Evolutionary conservation across 2,329 filamentous ascomycete genomes (phyloP).

Genomic region (Colletotrichum gigasporum): DNA sequence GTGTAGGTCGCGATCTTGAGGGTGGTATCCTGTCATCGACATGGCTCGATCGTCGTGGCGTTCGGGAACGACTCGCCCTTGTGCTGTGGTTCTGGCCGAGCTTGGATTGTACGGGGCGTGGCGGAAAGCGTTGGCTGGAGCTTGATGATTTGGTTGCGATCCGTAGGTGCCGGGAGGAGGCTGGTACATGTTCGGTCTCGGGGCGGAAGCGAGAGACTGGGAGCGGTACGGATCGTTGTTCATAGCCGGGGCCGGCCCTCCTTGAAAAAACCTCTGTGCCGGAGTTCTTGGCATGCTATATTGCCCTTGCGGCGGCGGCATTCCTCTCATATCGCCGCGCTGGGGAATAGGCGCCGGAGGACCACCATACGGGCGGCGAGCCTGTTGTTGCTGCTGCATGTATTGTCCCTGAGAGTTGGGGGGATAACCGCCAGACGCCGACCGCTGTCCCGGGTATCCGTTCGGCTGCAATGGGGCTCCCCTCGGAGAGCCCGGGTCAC

Average conservation of each 20-base stretch:
- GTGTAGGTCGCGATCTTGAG: constrained; percentile 70
- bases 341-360: constrained; percentile 59
- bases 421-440: constrained; percentile 59
- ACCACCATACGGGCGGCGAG: constrained; percentile 55
- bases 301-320: constrained; percentile 48
- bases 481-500: constrained; percentile 47
- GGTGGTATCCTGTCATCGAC: constrained; percentile 85
- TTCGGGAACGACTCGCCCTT: constrained; percentile 91
- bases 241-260: constrained; percentile 73
- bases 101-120: constrained; percentile 77
- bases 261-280: constrained; percentile 69
- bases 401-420: constrained; percentile 56
- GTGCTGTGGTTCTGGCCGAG: constrained; percentile 84
- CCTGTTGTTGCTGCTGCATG: constrained; percentile 54
- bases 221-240: constrained; percentile 89
- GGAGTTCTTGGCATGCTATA: constrained; percentile 49
- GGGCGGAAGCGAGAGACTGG: constrained; percentile 85
- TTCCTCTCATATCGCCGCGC: constrained; percentile 63
- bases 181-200: constrained; percentile 78
- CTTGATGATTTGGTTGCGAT: constrained; percentile 51
- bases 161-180: constrained; percentile 66
- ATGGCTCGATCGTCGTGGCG: constrained; percentile 92
- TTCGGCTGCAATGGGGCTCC: constrained; percentile 44
- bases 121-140: constrained; percentile 80
- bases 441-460: constrained; percentile 55